Percentiles rank a stretch among this genome's conserved stretches.
Evolutionary conservation across 208 protist genomes (phyloP).

Genomic region (Acanthamoeba lugdunensis): DNA sequence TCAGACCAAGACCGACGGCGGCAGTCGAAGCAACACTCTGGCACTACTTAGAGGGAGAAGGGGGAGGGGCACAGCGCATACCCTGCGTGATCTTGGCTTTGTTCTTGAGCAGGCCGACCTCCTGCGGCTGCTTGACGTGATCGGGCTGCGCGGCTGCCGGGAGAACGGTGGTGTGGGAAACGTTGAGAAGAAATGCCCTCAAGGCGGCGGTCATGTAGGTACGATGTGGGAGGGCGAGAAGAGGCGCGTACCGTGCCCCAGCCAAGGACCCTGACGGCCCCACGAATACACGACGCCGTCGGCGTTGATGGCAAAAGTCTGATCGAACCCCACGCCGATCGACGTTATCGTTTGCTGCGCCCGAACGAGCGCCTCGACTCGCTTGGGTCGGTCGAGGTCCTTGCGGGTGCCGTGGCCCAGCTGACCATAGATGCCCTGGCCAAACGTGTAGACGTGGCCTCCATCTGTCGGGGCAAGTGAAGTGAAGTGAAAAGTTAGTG

Average conservation of each 20-base stretch:
- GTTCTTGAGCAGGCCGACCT: constrained; percentile 9
- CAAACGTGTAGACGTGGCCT: constrained; percentile 40
- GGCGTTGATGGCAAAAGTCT: constrained; percentile 18
- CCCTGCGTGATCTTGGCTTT: constrained; percentile 14
- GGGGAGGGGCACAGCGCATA: neutral
- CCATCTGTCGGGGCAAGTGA: neutral
- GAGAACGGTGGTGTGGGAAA: neutral
- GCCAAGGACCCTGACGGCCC: constrained; percentile 29
- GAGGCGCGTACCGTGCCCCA: neutral
- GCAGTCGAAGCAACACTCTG: no score
- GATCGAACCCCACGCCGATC: constrained; percentile 22
- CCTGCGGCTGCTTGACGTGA: constrained; percentile 9
- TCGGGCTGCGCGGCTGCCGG: neutral
- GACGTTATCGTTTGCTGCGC: constrained; percentile 34
- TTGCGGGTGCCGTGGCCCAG: constrained; percentile 38
- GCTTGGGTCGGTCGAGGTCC: neutral
- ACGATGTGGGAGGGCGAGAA: neutral
- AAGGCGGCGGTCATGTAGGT: neutral
- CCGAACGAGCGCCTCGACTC: constrained; percentile 12
- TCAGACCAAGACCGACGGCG: no score
- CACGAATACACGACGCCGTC: constrained; percentile 17
- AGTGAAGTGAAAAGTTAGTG: no score
- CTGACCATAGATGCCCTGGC: constrained; percentile 55
- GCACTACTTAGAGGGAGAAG: no score
- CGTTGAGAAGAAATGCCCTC: no score